phyloP scores from a whole-genome alignment of 768 basidiomycete genomes.

The Suillus alpinus region DNA sequence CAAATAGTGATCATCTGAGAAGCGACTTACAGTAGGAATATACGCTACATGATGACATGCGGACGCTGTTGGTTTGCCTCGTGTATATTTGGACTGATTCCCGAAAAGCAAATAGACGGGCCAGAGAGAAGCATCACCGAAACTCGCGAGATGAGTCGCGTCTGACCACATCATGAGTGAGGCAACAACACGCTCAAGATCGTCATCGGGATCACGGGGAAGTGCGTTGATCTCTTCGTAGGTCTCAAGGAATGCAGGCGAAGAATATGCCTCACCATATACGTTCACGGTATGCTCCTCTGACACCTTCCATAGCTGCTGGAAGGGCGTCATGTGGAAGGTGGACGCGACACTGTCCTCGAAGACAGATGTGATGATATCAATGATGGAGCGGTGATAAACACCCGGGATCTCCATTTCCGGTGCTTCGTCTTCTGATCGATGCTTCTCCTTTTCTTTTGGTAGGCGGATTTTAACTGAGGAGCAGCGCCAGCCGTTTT shows the following conservation, averaged over 20 bases:
- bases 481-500: constrained; percentile 7
- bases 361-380: constrained; percentile 12
- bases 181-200: constrained; percentile 14
- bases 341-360: background rate
- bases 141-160: constrained; percentile 20
- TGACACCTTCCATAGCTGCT: constrained; percentile 18
- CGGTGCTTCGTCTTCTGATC: background rate
- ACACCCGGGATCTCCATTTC: constrained; percentile 10
- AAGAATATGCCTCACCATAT: constrained; percentile 4
- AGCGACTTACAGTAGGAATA: constrained; percentile 7
- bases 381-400: constrained; percentile 12
- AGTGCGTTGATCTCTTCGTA: constrained; percentile 7
- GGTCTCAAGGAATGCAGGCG: background rate
- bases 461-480: constrained; percentile 2
- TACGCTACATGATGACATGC: constrained; percentile 14
- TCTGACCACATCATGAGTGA: constrained; percentile 25
- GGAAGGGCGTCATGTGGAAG: constrained; percentile 25
- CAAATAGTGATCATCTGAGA: background rate
- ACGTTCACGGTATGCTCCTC: background rate
- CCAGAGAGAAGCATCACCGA: constrained; percentile 13
- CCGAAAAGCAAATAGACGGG: constrained; percentile 16
- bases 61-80: constrained; percentile 8
- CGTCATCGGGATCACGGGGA: constrained; percentile 8
- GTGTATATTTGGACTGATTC: constrained; percentile 15
- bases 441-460: background rate